These are phyloP conservation scores for Nitzschia putrida DNA, from an alignment of 108 stramenopile species.

Conservation along the genomic window DNA sequence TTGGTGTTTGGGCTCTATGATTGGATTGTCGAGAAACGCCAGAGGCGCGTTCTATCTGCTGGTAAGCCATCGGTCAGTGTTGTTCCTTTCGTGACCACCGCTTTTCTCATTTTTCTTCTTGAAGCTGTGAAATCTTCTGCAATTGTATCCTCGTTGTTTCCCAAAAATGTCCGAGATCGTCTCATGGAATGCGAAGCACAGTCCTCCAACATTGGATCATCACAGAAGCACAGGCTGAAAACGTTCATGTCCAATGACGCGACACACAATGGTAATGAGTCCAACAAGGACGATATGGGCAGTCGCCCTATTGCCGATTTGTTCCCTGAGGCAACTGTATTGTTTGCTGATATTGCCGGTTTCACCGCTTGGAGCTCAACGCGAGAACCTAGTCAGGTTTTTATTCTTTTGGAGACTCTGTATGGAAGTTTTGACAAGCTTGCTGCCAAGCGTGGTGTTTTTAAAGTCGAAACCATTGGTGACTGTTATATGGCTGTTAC, in stretches of 20 bases:
- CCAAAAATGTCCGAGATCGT: constrained; percentile 27
- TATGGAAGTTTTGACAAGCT: constrained; percentile 56
- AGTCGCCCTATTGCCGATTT: constrained; percentile 1
- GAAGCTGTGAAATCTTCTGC: not conserved
- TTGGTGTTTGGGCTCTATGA: constrained; percentile 16
- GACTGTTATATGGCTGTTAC: constrained; percentile 16
- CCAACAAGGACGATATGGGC: too few species aligned
- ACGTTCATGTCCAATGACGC: too few species aligned
- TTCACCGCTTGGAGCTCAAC: constrained; percentile 62
- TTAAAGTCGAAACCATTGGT: constrained; percentile 24
- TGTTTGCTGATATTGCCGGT: constrained; percentile 39
- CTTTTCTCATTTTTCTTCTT: too few species aligned
- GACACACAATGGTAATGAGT: too few species aligned
- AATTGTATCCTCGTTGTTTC: constrained; percentile 24
- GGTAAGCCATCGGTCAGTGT: too few species aligned
- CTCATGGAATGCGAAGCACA: not conserved
- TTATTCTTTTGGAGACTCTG: constrained; percentile 51
- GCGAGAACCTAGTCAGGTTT: constrained; percentile 53
- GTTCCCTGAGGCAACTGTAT: constrained; percentile 4
- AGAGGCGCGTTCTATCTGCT: not conserved
- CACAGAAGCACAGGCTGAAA: too few species aligned
- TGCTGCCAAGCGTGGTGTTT: constrained; percentile 23
- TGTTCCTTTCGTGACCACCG: too few species aligned
- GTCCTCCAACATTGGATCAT: not conserved
- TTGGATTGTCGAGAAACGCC: constrained; percentile 8